These are phyloP conservation scores for Picochlorum sp. DNA, from an alignment of 139 green algal species.

Conservation along the genomic window DNA sequence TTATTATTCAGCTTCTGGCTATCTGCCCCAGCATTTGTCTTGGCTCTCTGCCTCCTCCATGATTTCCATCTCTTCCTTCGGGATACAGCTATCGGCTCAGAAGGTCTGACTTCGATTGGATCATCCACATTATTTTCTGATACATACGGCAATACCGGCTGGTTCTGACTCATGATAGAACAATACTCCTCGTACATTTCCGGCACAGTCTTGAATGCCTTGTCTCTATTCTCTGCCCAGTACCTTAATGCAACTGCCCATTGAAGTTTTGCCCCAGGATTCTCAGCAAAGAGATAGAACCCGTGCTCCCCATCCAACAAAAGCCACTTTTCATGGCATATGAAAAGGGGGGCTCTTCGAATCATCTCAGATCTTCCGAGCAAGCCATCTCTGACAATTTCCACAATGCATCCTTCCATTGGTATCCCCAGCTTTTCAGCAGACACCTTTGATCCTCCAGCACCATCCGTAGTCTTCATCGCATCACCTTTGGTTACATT, in stretches of 20 bases:
- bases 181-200: constrained; percentile 14
- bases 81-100: not conserved
- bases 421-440: constrained; percentile 14
- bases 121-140: not conserved
- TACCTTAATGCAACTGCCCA: constrained; percentile 19
- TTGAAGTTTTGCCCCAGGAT: constrained; percentile 21
- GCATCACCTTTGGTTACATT: not conserved
- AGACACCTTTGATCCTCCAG: not conserved
- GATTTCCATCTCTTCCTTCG: not conserved
- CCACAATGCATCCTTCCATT: constrained; percentile 20
- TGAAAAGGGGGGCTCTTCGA: constrained; percentile 32
- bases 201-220: constrained; percentile 3
- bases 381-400: constrained; percentile 21
- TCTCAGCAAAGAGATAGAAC: constrained; percentile 31
- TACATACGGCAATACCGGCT: not conserved
- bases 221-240: constrained; percentile 11
- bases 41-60: not conserved
- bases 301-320: constrained; percentile 27
- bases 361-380: constrained; percentile 8
- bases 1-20: not conserved
- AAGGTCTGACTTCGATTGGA: too few relatives aligned
- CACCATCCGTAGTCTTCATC: not conserved
- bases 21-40: not conserved
- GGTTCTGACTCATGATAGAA: constrained; percentile 1
- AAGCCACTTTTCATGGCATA: constrained; percentile 22